A percentile compares a stretch with the other conserved stretches of the same genome.
These are phyloP conservation scores for Xerocomus brunneocitrinus DNA, from an alignment of 768 basidiomycete species.

Conservation along the genomic window DNA sequence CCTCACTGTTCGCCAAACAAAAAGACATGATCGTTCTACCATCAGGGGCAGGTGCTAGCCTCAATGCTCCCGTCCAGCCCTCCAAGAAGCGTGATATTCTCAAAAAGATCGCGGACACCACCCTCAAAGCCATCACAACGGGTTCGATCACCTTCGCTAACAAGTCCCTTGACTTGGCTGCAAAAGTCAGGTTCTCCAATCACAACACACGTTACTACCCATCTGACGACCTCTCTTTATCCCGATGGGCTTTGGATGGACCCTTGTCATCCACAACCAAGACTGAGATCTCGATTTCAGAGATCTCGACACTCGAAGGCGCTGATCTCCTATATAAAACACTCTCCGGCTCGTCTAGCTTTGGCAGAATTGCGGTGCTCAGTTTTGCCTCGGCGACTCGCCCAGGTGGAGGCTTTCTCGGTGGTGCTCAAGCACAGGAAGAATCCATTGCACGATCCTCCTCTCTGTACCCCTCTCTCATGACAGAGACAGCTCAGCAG, in stretches of 20 bases:
- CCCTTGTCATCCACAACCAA: slow-evolving; percentile 10
- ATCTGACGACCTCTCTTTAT: slow-evolving; percentile 41
- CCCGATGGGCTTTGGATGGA: slow-evolving; percentile 38
- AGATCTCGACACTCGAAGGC: slow-evolving; percentile 62
- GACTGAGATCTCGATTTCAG: slow-evolving; percentile 45
- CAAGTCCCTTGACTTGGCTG: slow-evolving; percentile 32
- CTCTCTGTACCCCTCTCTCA: slow-evolving; percentile 61
- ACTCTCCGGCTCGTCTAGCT: slow-evolving; percentile 8
- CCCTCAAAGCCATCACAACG: slow-evolving; percentile 43
- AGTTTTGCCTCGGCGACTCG: slow-evolving; percentile 76
- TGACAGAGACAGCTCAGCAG: slow-evolving; percentile 46
- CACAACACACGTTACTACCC: slow-evolving; percentile 51
- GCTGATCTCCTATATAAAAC: slow-evolving; percentile 39
- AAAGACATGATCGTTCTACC: slow-evolving; percentile 2
- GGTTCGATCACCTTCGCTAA: slow-evolving; percentile 38
- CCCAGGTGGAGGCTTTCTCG: slow-evolving; percentile 72
- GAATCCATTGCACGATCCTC: slow-evolving; percentile 77
- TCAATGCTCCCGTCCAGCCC: background rate
- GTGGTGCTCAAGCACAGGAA: slow-evolving; percentile 74
- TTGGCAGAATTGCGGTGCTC: slow-evolving; percentile 52
- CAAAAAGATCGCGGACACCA: slow-evolving; percentile 47
- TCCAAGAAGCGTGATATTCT: slow-evolving; percentile 13
- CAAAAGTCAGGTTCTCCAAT: slow-evolving; percentile 31
- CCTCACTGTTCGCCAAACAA: background rate
- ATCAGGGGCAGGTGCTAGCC: background rate